Base-by-base conservation (phyloP, 495 filamentous ascomycete genomes). In the Penicillium malachiteum region DNA sequence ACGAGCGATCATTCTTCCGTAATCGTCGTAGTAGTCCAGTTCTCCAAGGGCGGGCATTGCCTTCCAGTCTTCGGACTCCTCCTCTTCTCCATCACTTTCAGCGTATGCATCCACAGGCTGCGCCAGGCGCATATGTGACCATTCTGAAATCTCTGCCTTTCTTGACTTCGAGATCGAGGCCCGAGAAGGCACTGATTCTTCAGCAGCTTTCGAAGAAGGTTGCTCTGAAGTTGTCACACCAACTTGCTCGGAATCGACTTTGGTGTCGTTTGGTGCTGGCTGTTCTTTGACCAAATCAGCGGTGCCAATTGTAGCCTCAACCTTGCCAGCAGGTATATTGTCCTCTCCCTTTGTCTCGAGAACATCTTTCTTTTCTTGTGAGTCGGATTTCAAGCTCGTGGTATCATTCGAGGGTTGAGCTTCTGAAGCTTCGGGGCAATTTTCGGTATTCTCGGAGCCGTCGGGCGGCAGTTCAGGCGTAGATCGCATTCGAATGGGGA, bases 11-110 rank as follows among this genome's bases (percentile, higher is more conserved):
- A 97, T 80, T 64, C 82, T 89, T 54, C 91, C 89, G 61, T 95
- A 86, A 58, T 99, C 94, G 67, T 99, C 90, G 68, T 97, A 99
- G 33, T 96, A 85, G 73, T 97, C 93, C 65, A 91, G 90, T 14
- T 89, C 86, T 7, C 91, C 94, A 55, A 89, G 87, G 6, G 95
- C 89, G 14, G 94, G 93, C 94, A 99, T 99, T 2, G 79, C 77
- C 73, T 96, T 89, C 94, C 94, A 99, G 52, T 78, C 86, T 17
- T 74, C 84, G 21, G 86, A 84, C 0, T 83, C 82, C 6, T 73
- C 34, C 7, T 78, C 70, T 31, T 65, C 65, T 40, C 67, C 65
- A 35, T 67, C 63, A 9, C 70, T 67, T 7, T 73, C 65, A 47
- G 79, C 72, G 32, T 81, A 73, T 5, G 69, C 55, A 18, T 78